Evolutionary conservation across 345 rosid species (phyloP).

Genomic region (Bruguiera gymnorhiza): DNA sequence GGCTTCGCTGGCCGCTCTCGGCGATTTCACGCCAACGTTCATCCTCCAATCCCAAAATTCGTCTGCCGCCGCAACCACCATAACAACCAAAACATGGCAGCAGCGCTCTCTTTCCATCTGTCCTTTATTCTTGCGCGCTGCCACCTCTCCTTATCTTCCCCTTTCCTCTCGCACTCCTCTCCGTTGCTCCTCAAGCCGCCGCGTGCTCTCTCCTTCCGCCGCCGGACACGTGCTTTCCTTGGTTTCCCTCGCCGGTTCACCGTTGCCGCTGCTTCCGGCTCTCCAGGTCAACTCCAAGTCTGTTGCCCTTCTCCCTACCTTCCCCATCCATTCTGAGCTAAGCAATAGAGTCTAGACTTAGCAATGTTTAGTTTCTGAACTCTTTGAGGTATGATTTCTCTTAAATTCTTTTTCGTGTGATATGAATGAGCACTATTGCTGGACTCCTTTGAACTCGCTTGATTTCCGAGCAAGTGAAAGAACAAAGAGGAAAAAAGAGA

Average conservation of each 20-base stretch:
- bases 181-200: neutral
- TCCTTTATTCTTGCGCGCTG: conserved; percentile 9
- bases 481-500: too few relatives aligned
- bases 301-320: neutral
- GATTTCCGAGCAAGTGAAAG: too few relatives aligned
- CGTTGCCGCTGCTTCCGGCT: conserved; percentile 16
- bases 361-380: neutral
- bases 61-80: too few relatives aligned
- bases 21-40: too few relatives aligned
- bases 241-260: conserved; percentile 21
- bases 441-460: too few relatives aligned
- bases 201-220: conserved; percentile 24
- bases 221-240: neutral
- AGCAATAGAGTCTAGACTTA: neutral
- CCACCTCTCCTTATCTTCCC: neutral
- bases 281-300: conserved; percentile 6
- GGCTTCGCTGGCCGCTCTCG: too few relatives aligned
- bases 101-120: conserved; percentile 14
- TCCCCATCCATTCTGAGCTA: neutral
- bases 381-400: too few relatives aligned
- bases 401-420: too few relatives aligned
- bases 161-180: conserved; percentile 21
- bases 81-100: neutral
- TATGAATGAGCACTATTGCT: too few relatives aligned
- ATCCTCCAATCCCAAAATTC: too few relatives aligned